Conservation (phyloP, 495 filamentous ascomycete genomes). For the Chlorociboria aeruginascens region DNA sequence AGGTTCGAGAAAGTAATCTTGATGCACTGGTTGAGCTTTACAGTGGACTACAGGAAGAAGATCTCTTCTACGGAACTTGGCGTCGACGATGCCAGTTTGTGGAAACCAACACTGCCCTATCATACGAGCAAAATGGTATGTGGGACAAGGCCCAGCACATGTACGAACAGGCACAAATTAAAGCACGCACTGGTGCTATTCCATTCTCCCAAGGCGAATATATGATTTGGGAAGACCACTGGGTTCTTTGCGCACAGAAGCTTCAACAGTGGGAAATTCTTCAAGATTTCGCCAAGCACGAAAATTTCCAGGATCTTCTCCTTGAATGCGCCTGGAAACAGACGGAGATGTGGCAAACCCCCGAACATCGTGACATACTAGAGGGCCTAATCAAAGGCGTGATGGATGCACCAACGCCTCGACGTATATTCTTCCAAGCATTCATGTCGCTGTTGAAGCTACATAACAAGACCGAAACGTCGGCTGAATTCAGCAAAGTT, state of each 20-base stretch:
- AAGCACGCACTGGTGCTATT: conserved; percentile 81
- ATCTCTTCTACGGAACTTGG: conserved; percentile 98
- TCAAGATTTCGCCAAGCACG: conserved; percentile 95
- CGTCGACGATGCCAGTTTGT: conserved; percentile 87
- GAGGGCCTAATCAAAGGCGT: conserved; percentile 88
- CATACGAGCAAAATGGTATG: conserved; percentile 97
- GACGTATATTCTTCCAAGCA: conserved; percentile 90
- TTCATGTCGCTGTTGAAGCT: conserved; percentile 94
- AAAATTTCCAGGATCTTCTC: conserved; percentile 95
- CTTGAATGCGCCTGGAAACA: conserved; percentile 91
- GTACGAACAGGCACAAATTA: conserved; percentile 94
- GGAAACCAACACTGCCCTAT: conserved; percentile 91
- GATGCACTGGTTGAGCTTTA: conserved; percentile 91
- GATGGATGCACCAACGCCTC: conserved; percentile 90
- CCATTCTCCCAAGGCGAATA: conserved; percentile 96
- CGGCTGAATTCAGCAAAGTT: conserved; percentile 70
- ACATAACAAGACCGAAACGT: conserved; percentile 73
- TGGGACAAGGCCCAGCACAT: conserved; percentile 97
- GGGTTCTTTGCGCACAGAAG: conserved; percentile 94
- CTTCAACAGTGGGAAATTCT: conserved; percentile 98
- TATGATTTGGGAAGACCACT: conserved; percentile 99
- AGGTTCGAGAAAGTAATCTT: conserved; percentile 82
- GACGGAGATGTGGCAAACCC: conserved; percentile 81
- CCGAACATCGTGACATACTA: conserved; percentile 74
- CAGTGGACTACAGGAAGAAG: conserved; percentile 78